Base-by-base conservation (phyloP, 192 early-diverging fungal species). In the Thamnidium elegans region DNA sequence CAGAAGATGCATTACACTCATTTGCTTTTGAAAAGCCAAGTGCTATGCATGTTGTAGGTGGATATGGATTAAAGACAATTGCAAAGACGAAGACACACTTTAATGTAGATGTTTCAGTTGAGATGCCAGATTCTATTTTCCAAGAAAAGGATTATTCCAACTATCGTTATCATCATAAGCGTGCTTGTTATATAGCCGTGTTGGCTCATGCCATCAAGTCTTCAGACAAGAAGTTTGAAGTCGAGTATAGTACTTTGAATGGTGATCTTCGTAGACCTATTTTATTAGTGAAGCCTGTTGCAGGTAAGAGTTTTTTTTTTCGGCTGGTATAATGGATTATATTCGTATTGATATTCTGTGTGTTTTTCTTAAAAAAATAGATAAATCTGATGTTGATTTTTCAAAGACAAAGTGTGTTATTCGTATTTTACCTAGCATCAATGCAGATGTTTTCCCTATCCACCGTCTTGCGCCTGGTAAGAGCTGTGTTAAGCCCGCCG, bases 91-190 rank as follows among this genome's bases (percentile, higher is more conserved):
- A 77, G 4, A 47, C 70, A 34, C 82, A 82, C 3, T 86, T 86
- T 68, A 95, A 91, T 66, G 89, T 97, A 0, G 97, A 99, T 73
- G 72, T 99, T 31, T 88, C 88, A 13, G 90, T 96, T 17, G 87
- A 95, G 58, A 97, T 99, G 94, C 97, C 97, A 0, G 59, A 42
- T 20, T 64, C 75, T 0, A 55, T 96, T 39, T 92, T 97, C 74
- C 88, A 90, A 67, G 94, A 97, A 55, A 94, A 96, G 71, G 97
- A 99, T 70, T 84, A 90, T 68, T 74, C 96, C 66, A 97, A 99
- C 79, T 85, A 89, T 71, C 79, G 97, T 50, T 99, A 99, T 76
- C 92, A 94, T 70, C 86, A 97, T 83, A 99, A 99, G 68, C 86
- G 95, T 34, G 92, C 95, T 7, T 96, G 90, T 64, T 99, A 95